Base-by-base conservation (phyloP, 768 basidiomycete genomes). In the Hericium coralloides region DNA sequence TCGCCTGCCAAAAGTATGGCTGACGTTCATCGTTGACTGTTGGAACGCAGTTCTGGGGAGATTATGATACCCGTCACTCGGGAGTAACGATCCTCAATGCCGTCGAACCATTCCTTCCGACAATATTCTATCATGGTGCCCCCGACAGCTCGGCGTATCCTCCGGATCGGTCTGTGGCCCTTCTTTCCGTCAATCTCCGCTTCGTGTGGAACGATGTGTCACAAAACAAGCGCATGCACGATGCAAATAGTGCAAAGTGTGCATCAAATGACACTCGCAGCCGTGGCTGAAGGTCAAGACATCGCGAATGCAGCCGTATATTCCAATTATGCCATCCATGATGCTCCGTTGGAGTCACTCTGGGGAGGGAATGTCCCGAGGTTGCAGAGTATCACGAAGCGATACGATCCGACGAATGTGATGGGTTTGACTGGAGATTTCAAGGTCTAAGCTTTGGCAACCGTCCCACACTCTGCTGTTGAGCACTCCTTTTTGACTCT, bases 381-480 rank as follows among this genome's bases (percentile, higher is more conserved):
- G 52, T 61, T 85, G 58, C 58, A 64, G 55, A 58, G 53, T 12
- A 65, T 85, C 15, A 81, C 79, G 63, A 63, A 58, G 56, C 55
- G 50, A 20, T 72, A 80, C 53, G 85, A 88, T 66, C 85, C 84
- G 0, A 52, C 69, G 9, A 74, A 80, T 62, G 74, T 85, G 41
- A 87, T 88, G 84, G 77, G 75, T 15, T 76, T 85, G 17, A 74
- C 84, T n/a, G 84, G 84, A 5, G 85, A 84, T 7, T 85, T 77
- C 67, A 85, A 83, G 68, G 43, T 61, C 23, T 59, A 26, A 55
- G 31, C 31, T 31, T 31, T 8, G 31, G 31, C 31, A 6, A 9
- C 31, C 10, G 31, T 31, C 31, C 5, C 31, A 7, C 31, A 2
- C 26, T 31, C 26, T 31, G 10, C 31, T 9, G 7, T 31, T 9